A percentile compares a stretch with the other conserved stretches of the same genome.
Conservation (phyloP, 176 grass and related monocot genomes). For the Olyra latifolia region DNA sequence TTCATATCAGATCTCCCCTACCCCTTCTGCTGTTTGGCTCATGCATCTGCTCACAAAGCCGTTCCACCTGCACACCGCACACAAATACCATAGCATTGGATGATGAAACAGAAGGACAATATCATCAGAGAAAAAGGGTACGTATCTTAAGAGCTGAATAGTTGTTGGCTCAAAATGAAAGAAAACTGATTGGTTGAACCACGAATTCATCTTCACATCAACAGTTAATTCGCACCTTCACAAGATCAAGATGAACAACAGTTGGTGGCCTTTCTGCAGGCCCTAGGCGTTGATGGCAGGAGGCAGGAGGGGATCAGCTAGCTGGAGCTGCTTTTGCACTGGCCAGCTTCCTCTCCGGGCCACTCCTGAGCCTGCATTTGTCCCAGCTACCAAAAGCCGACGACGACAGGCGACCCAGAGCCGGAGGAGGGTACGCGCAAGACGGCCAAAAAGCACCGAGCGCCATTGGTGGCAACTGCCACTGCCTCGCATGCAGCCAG, state of each 20-base stretch:
- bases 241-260: background rate
- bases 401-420: background rate
- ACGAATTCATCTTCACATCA: background rate
- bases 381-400: constrained; percentile 6
- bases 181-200: too few relatives aligned
- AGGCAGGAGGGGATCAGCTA: background rate
- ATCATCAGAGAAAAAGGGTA: background rate
- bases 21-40: background rate
- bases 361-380: background rate
- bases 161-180: too few relatives aligned
- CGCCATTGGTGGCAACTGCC: constrained; percentile 27
- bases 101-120: background rate
- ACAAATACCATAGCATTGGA: background rate
- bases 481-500: constrained; percentile 23
- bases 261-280: background rate
- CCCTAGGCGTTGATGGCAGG: background rate
- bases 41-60: background rate
- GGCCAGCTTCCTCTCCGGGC: background rate
- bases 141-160: background rate
- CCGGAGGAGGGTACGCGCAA: background rate
- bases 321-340: constrained; percentile 11
- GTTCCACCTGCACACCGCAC: background rate
- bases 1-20: background rate
- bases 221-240: too few relatives aligned
- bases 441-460: constrained; percentile 9